Conservation (phyloP, 495 filamentous ascomycete genomes). For the Penicillium daleae region DNA sequence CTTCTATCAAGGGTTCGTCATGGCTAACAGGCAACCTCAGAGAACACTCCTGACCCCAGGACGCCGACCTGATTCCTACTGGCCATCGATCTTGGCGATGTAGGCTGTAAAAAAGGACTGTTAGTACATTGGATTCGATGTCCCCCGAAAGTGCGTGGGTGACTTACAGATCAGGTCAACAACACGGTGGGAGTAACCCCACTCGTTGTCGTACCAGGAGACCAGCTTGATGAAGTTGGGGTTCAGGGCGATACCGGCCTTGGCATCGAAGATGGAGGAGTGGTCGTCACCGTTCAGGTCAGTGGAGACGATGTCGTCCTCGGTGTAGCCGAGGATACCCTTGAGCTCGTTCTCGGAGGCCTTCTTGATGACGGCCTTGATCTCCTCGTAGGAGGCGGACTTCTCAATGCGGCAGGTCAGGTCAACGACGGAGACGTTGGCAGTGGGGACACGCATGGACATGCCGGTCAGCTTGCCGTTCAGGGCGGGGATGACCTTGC, state of each 20-base stretch:
- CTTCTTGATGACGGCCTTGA: slow-evolving; percentile 90
- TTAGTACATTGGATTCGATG: not conserved
- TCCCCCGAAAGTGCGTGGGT: not conserved
- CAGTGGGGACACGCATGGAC: slow-evolving; percentile 97
- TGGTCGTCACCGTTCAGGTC: slow-evolving; percentile 88
- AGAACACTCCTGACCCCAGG: slow-evolving; percentile 42
- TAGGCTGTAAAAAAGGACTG: slow-evolving; percentile 57
- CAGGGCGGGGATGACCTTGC: slow-evolving; percentile 95
- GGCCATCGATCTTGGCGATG: slow-evolving; percentile 83
- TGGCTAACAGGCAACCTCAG: slow-evolving; percentile 28
- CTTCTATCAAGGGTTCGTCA: slow-evolving; percentile 9
- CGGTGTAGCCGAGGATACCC: slow-evolving; percentile 92
- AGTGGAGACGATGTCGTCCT: slow-evolving; percentile 94
- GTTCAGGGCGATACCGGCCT: slow-evolving; percentile 98
- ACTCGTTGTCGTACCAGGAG: slow-evolving; percentile 97
- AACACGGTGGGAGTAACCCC: slow-evolving; percentile 98
- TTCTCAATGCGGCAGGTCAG: slow-evolving; percentile 94
- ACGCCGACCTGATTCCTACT: slow-evolving; percentile 50
- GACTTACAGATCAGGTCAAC: slow-evolving; percentile 80
- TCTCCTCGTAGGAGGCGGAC: slow-evolving; percentile 83
- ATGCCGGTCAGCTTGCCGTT: slow-evolving; percentile 99
- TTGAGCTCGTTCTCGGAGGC: slow-evolving; percentile 83
- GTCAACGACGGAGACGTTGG: slow-evolving; percentile 99
- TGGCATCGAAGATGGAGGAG: slow-evolving; percentile 99
- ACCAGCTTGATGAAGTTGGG: slow-evolving; percentile 98